A percentile compares a stretch with the other conserved stretches of the same genome.
Conservation (phyloP, 441 rosid species). For the Gossypium trilobum region DNA sequence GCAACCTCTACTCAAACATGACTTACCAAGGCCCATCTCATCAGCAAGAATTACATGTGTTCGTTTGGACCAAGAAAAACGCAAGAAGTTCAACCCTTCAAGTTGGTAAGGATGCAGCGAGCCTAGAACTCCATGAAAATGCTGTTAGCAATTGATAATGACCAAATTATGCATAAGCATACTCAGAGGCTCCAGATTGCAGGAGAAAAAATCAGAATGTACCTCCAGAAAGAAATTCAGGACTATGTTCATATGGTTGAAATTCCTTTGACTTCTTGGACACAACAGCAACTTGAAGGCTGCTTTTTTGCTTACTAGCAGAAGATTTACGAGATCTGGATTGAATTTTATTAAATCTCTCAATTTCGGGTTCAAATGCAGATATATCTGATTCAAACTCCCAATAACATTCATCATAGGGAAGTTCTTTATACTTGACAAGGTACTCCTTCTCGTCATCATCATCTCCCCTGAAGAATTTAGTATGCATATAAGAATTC, state of each 20-base stretch:
- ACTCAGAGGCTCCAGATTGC: slow-evolving; percentile 7
- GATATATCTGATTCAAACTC: slow-evolving; percentile 86
- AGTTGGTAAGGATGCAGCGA: slow-evolving; percentile 94
- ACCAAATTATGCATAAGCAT: slow-evolving; percentile 12
- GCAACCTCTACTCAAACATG: background rate
- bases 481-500: slow-evolving; percentile 17
- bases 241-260: slow-evolving; percentile 74
- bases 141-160: slow-evolving; percentile 14
- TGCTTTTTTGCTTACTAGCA: slow-evolving; percentile 42
- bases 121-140: slow-evolving; percentile 49
- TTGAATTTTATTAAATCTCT: slow-evolving; percentile 58
- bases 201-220: background rate
- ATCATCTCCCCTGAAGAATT: slow-evolving; percentile 63
- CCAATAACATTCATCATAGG: slow-evolving; percentile 97
- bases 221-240: slow-evolving; percentile 93
- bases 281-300: slow-evolving; percentile 35
- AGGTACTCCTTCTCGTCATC: slow-evolving; percentile 68
- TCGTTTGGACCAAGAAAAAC: slow-evolving; percentile 93
- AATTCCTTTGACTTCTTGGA: slow-evolving; percentile 65
- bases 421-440: slow-evolving; percentile 92
- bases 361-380: slow-evolving; percentile 82
- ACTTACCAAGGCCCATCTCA: slow-evolving; percentile 98
- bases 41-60: slow-evolving; percentile 99
- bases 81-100: slow-evolving; percentile 90
- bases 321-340: slow-evolving; percentile 48